Evolutionary conservation across 352 stramenopile species (phyloP).

Genomic region (Globisporangium cylindrosporum): DNA sequence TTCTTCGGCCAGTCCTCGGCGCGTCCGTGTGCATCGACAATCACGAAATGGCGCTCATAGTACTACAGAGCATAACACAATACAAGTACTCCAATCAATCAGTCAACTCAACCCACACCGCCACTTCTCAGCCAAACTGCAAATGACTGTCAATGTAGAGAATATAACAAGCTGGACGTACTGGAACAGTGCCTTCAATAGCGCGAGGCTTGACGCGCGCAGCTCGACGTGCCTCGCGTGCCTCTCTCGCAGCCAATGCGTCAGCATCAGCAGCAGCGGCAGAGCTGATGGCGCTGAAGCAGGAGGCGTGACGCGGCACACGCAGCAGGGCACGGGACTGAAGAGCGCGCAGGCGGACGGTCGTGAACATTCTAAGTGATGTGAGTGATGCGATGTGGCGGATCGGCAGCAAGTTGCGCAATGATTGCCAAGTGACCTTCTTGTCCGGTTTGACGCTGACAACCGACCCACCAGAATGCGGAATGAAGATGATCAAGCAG

Average conservation of each 20-base stretch:
- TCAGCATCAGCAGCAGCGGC: neutral
- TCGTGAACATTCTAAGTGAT: neutral
- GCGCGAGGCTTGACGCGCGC: slow-evolving; percentile 25
- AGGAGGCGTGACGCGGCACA: neutral
- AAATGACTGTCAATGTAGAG: neutral
- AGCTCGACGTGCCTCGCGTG: slow-evolving; percentile 23
- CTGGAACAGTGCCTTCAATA: slow-evolving; percentile 53
- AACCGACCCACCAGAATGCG: neutral
- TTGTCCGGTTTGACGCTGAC: neutral
- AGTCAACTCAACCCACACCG: neutral
- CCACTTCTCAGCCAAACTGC: neutral
- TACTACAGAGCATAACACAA: slow-evolving; percentile 19
- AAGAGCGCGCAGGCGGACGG: neutral
- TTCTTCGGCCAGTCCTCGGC: slow-evolving; percentile 63
- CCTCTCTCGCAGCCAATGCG: slow-evolving; percentile 13
- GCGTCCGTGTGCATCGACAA: slow-evolving; percentile 44
- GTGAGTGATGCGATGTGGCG: neutral
- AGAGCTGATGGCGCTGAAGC: neutral
- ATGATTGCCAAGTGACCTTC: neutral
- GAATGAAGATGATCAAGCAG: neutral
- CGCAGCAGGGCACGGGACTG: neutral
- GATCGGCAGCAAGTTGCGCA: slow-evolving; percentile 1
- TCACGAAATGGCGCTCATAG: slow-evolving; percentile 57
- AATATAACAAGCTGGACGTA: neutral
- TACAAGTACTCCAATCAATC: neutral